A percentile compares a stretch with the other conserved stretches of the same genome.
Evolutionary conservation across 371 early-diverging fungal genomes (phyloP).

Genomic region (Quaeritorhiza haematococci): DNA sequence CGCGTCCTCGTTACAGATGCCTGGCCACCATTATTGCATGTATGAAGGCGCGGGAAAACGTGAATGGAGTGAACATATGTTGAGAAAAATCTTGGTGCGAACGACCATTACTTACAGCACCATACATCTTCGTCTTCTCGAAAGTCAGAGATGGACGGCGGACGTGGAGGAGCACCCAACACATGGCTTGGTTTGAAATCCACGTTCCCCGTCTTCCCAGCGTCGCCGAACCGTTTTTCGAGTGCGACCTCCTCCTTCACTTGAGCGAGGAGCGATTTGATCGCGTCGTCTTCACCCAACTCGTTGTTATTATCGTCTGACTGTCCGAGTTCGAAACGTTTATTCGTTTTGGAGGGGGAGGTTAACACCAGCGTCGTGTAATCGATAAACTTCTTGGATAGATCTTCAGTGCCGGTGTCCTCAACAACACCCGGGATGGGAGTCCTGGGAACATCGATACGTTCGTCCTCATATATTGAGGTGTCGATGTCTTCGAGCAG

Average conservation of each 20-base stretch:
- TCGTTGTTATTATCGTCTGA: too few relatives aligned
- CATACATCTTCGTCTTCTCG: constrained; percentile 8
- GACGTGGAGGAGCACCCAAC: constrained; percentile 12
- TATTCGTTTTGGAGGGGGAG: constrained; percentile 5
- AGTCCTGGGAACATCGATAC: constrained; percentile 10
- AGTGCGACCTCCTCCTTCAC: constrained; percentile 10
- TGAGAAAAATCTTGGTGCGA: too few relatives aligned
- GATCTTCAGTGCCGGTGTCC: neutral
- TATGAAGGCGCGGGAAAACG: too few relatives aligned
- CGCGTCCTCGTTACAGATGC: constrained; percentile 24
- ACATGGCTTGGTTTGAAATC: neutral
- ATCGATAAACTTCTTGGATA: constrained; percentile 10
- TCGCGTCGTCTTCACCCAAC: constrained; percentile 1
- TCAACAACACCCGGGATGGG: constrained; percentile 6
- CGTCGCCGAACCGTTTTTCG: constrained; percentile 11
- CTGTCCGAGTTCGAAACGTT: neutral
- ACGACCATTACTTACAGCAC: constrained; percentile 18
- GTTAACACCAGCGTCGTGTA: constrained; percentile 16
- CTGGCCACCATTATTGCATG: too few relatives aligned
- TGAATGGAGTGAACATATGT: neutral
- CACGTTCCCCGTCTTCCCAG: neutral
- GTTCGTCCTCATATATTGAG: constrained; percentile 12
- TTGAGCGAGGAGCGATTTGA: constrained; percentile 2
- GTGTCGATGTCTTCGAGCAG: constrained; percentile 11
- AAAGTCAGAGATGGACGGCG: constrained; percentile 15